Conservation (phyloP, 75 land plant genomes). For the Picea glauca region DNA sequence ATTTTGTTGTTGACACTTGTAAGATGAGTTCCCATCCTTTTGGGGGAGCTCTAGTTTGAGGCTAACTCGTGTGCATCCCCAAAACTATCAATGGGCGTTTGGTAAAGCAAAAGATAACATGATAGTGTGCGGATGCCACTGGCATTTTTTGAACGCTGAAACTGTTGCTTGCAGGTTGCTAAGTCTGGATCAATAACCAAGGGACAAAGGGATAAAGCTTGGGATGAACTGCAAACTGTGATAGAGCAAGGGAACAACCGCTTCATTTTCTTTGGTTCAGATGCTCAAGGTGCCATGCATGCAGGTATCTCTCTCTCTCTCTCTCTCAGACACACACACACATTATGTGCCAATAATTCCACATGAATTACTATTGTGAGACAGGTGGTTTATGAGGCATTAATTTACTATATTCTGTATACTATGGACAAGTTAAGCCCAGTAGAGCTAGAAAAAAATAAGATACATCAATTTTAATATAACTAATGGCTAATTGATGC, state of each 20-base stretch:
- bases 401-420: too few relatives aligned
- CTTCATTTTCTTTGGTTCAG: not conserved
- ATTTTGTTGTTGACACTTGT: not conserved
- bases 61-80: not conserved
- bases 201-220: conserved; percentile 6
- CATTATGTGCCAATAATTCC: too few relatives aligned
- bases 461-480: too few relatives aligned
- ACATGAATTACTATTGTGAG: too few relatives aligned
- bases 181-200: conserved; percentile 6
- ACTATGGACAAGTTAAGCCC: too few relatives aligned
- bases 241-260: not conserved
- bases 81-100: not conserved
- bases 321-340: not conserved
- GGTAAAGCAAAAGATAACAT: not conserved
- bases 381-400: too few relatives aligned
- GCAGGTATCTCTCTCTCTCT: not conserved
- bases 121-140: not conserved
- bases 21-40: not conserved
- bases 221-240: conserved; percentile 2
- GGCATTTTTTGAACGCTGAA: too few relatives aligned
- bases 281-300: not conserved
- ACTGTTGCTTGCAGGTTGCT: conserved; percentile 8
- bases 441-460: too few relatives aligned
- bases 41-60: not conserved
- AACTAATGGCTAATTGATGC: too few relatives aligned